Evolutionary conservation across 768 basidiomycete species (phyloP).

Genomic region (Mycena belliarum): DNA sequence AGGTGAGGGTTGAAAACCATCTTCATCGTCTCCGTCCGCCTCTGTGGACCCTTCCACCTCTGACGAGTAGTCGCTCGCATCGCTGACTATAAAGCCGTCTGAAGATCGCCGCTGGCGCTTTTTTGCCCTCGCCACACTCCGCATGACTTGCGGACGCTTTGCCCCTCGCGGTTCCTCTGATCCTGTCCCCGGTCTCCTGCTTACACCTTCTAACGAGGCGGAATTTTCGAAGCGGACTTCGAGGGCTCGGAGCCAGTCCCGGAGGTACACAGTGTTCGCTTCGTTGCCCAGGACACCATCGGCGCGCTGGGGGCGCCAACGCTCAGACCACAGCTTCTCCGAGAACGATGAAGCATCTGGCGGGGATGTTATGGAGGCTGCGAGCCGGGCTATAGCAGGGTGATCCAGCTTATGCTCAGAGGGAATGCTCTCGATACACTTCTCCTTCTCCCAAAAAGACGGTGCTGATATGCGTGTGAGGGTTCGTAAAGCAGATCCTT

Average conservation of each 20-base stretch:
- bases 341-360: constrained; percentile 25
- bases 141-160: constrained; percentile 64
- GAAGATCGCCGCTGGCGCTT: constrained; percentile 47
- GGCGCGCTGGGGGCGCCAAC: constrained; percentile 74
- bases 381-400: constrained; percentile 51
- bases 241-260: constrained; percentile 78
- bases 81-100: constrained; percentile 38
- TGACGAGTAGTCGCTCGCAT: constrained; percentile 22
- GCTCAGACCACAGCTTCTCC: constrained; percentile 66
- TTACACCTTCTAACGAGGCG: constrained; percentile 26
- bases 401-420: constrained; percentile 38
- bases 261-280: constrained; percentile 63
- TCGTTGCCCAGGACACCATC: constrained; percentile 82
- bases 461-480: constrained; percentile 1
- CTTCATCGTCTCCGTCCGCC: constrained; percentile 46
- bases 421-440: constrained; percentile 29
- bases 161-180: constrained; percentile 34
- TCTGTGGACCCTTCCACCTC: constrained; percentile 9
- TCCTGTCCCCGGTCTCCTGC: constrained; percentile 20
- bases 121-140: constrained; percentile 48
- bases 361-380: constrained; percentile 22
- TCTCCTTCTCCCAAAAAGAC: constrained; percentile 12
- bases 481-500: background rate
- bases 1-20: constrained; percentile 46
- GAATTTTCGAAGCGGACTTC: constrained; percentile 51